Base-by-base conservation (phyloP, 306 rosid species). In the Vicia villosa region DNA sequence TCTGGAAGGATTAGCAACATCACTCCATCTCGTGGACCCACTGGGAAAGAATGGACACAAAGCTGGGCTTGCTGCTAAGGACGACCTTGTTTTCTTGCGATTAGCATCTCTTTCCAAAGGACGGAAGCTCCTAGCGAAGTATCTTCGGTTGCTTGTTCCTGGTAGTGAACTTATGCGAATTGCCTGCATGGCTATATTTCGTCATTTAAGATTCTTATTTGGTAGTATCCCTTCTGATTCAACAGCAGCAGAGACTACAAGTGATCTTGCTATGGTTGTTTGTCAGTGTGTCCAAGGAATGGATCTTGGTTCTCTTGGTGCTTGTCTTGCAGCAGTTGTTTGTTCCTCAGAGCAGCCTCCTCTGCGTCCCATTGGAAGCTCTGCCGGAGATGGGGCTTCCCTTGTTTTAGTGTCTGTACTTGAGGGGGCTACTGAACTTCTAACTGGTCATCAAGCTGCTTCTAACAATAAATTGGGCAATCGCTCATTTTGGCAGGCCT, bases 291-390 rank as follows among this genome's bases (percentile, higher is more conserved):
- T 84, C 21, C 75, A 36, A 69, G 83, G 81, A 64, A 84, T 84
- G 88, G 85, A 81, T 76, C 75, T 84, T 20, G 69, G 88, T 63
- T 79, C 79, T 16, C 80, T 84, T 21, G 77, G 85, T 75, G 83
- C 88, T 72, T 84, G 88, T 77, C 88, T 84, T 78, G 88, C 82
- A 40, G 88, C 88, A 36, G 88, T 84, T 8, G 88, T 84, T 81
- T 84, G 88, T 63, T 84, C 88, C 63, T 68, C 88, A n/a, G 88
- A 84, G 79, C 88, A 78, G 61, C 88, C 88, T 21, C 88, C 88
- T 49, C 70, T 84, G 1, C 85, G 83, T 2, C 88, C 85, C 47
- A 14, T 84, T 63, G 88, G 85, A 68, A 84, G 73, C 45, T 21
- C 83, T 5, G 66, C 75, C 26, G 88, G 88, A 43, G 88, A 84